Base-by-base conservation (phyloP, 495 filamentous ascomycete species). In the Xylaria flabelliformis region DNA sequence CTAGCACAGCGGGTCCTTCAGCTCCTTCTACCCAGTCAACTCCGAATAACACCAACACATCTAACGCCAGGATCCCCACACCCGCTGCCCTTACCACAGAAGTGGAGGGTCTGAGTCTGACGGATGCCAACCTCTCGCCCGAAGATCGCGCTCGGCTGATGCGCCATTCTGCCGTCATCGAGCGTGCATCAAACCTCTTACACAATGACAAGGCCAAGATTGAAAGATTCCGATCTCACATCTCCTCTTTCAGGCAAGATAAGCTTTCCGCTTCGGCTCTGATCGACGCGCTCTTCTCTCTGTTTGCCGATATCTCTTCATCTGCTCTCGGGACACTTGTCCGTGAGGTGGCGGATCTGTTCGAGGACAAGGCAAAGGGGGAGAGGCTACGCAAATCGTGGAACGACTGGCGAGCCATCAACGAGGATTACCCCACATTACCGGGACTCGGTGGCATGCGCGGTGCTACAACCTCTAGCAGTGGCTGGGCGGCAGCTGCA, bases 391-490 rank as follows among this genome's bases (percentile, higher is more conserved):
- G 92, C 3, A 91, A 89, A 74, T 90, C 94, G 5, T 98, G 94
- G 95, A 92, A 92, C 72, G 93, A 97, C 81, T 97, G 96, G 93
- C 93, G 92, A 17, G 94, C 93, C 12, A 93, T 95, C 76, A 95
- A 97, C 74, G 96, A 98, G 81, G 95, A 99, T 81, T 99, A 98
- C 76, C 96, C 96, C 0, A 92, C 93, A 0, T 87, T 99, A 0
- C 95, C 95, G 3, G 90, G 90, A 0, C 84, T 93, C 2, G 85
- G 88, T 61, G 91, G 91, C 62, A 84, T 89, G 81, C 84, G 79
- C 46, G 83, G 84, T 13, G 82, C 80, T 7, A 84, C 84, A 0
- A 85, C 83, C 0, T 78, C 86, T 0, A 82, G 77, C 26, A 83
- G 80, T 39, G 86, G 85, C 13, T 89, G 87, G 87, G 87, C 85